These are phyloP conservation scores for Colletotrichum spinosum DNA, from an alignment of 2,329 filamentous ascomycete genomes.

Conservation along the genomic window DNA sequence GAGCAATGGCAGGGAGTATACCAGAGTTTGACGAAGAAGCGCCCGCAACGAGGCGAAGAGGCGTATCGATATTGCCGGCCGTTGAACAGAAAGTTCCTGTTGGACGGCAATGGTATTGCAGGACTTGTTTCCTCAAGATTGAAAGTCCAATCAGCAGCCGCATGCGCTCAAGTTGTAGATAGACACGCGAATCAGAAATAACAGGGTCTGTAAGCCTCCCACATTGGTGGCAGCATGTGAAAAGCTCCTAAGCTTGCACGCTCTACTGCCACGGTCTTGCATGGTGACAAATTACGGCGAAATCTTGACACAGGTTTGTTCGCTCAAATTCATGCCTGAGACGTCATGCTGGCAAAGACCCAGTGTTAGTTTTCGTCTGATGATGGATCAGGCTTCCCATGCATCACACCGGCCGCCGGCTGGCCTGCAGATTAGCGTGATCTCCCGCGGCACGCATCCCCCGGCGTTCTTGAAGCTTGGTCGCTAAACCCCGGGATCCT, in stretches of 20 bases:
- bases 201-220: not conserved
- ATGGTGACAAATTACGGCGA: conserved; percentile 5
- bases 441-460: conserved; percentile 6
- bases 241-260: not conserved
- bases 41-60: too few relatives aligned
- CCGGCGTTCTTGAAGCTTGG: conserved; percentile 26
- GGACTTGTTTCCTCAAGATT: not conserved
- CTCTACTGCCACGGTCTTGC: not conserved
- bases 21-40: too few relatives aligned
- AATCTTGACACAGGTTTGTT: not conserved
- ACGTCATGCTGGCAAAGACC: conserved; percentile 7
- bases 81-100: too few relatives aligned
- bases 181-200: not conserved
- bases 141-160: not conserved
- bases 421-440: conserved; percentile 14
- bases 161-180: not conserved
- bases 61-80: too few relatives aligned
- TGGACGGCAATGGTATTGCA: not conserved
- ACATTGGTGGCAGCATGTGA: conserved; percentile 2
- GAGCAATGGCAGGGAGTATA: too few relatives aligned
- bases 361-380: conserved; percentile 27
- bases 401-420: conserved; percentile 1
- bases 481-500: conserved; percentile 23
- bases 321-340: not conserved
- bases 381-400: not conserved